phyloP scores from a whole-genome alignment of 2,329 filamentous ascomycete genomes.

The Paecilomyces sp. region DNA sequence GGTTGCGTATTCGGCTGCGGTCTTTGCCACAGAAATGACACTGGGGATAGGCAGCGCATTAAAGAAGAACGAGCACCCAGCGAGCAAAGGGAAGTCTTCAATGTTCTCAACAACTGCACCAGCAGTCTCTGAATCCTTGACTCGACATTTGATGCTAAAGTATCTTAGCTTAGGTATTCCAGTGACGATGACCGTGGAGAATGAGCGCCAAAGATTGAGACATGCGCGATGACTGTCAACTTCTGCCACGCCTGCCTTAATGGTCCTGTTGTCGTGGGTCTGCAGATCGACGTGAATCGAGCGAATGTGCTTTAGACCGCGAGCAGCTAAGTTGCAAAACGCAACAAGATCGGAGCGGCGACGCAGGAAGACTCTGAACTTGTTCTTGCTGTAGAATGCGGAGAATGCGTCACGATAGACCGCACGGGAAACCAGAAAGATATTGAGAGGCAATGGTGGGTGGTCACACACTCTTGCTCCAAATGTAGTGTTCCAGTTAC shows the following conservation, averaged over 20 bases:
- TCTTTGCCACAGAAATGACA: slow-evolving; percentile 8
- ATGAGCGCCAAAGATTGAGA: slow-evolving; percentile 12
- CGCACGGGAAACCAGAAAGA: slow-evolving; percentile 9
- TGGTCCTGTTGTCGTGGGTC: slow-evolving; percentile 10
- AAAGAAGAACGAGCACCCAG: slow-evolving; percentile 15
- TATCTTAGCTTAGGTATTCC: slow-evolving; percentile 10
- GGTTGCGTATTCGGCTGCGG: slow-evolving; percentile 11
- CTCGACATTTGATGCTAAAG: slow-evolving; percentile 17
- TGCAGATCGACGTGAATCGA: slow-evolving; percentile 15
- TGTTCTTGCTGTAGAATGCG: slow-evolving; percentile 11
- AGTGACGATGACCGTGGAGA: slow-evolving; percentile 8
- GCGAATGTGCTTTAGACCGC: slow-evolving; percentile 9
- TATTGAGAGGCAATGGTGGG: slow-evolving; percentile 9
- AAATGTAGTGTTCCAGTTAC: slow-evolving; percentile 3
- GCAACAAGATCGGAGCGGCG: slow-evolving; percentile 8
- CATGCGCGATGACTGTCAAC: slow-evolving; percentile 7
- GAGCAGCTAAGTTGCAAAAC: slow-evolving; percentile 7
- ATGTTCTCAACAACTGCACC: slow-evolving; percentile 8
- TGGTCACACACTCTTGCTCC: slow-evolving; percentile 10
- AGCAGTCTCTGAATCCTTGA: slow-evolving; percentile 13
- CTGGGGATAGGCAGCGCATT: slow-evolving; percentile 5
- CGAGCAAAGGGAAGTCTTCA: slow-evolving; percentile 14
- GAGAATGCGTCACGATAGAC: slow-evolving; percentile 9
- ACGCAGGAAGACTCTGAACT: slow-evolving; percentile 10
- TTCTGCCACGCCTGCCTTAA: slow-evolving; percentile 4